Evolutionary conservation across 768 basidiomycete genomes (phyloP).

Genomic region (Lentinula aciculospora): DNA sequence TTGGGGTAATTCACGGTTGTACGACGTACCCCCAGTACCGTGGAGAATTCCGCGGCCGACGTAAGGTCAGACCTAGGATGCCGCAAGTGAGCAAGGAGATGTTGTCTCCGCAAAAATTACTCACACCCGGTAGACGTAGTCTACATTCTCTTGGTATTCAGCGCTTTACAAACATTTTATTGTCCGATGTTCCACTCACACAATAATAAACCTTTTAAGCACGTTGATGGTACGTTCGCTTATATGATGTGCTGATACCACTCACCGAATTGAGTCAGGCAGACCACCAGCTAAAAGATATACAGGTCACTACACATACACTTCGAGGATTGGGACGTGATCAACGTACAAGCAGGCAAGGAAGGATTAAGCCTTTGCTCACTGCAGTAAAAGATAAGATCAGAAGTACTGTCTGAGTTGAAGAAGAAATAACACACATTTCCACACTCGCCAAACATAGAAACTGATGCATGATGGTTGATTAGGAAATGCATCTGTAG

Average conservation of each 20-base stretch:
- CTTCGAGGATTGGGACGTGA: too few relatives aligned
- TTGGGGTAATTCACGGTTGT: not conserved
- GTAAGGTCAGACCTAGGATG: not conserved
- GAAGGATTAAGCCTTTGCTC: not conserved
- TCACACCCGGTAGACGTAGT: slow-evolving; percentile 3
- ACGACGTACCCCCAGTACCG: not conserved
- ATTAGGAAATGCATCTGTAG: too few relatives aligned
- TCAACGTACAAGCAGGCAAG: not conserved
- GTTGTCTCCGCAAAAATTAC: not conserved
- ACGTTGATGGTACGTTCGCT: not conserved
- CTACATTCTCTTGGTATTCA: not conserved
- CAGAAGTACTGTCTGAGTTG: not conserved
- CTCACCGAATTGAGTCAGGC: slow-evolving; percentile 4
- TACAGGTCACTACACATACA: not conserved
- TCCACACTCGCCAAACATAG: slow-evolving; percentile 4
- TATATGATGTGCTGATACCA: not conserved
- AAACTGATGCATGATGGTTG: too few relatives aligned
- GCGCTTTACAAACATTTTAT: not conserved
- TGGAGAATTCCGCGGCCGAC: not conserved
- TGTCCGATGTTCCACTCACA: not conserved
- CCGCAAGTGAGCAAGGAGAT: not conserved
- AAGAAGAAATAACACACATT: not conserved
- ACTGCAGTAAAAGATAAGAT: not conserved
- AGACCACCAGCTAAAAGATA: not conserved
- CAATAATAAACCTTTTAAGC: not conserved